phyloP scores from a whole-genome alignment of 2,329 filamentous ascomycete species.

The Fusarium continuum region DNA sequence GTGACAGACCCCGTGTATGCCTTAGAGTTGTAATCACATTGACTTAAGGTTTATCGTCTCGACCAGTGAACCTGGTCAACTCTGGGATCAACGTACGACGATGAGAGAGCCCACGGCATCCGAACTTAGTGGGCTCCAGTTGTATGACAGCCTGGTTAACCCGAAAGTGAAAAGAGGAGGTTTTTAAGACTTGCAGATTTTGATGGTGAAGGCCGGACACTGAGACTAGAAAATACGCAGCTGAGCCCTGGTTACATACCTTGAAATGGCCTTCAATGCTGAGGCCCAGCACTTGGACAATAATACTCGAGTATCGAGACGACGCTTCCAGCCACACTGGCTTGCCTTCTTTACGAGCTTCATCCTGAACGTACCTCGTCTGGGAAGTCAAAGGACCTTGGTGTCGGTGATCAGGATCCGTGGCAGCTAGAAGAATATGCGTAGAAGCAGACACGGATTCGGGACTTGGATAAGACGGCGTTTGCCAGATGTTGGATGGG shows the following conservation, averaged over 20 bases:
- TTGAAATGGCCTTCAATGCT: no score
- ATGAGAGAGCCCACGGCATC: background rate
- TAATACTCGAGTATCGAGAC: constrained; percentile 16
- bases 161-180: background rate
- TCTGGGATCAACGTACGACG: background rate
- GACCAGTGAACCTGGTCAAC: background rate
- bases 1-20: background rate
- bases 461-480: background rate
- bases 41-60: no score
- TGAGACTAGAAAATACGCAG: no score
- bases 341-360: constrained; percentile 6
- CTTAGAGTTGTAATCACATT: background rate
- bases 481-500: constrained; percentile 7
- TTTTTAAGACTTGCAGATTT: background rate
- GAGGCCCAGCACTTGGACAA: no score
- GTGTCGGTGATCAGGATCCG: background rate
- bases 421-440: constrained; percentile 11
- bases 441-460: constrained; percentile 5
- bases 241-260: no score
- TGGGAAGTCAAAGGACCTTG: constrained; percentile 5
- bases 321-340: constrained; percentile 19
- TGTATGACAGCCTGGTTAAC: background rate
- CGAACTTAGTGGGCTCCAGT: background rate
- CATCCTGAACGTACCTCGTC: background rate
- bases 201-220: no score